A percentile compares a stretch with the other conserved stretches of the same genome.
phyloP scores from a whole-genome alignment of 192 early-diverging fungal species.

The Pilobolus umbonatus region DNA sequence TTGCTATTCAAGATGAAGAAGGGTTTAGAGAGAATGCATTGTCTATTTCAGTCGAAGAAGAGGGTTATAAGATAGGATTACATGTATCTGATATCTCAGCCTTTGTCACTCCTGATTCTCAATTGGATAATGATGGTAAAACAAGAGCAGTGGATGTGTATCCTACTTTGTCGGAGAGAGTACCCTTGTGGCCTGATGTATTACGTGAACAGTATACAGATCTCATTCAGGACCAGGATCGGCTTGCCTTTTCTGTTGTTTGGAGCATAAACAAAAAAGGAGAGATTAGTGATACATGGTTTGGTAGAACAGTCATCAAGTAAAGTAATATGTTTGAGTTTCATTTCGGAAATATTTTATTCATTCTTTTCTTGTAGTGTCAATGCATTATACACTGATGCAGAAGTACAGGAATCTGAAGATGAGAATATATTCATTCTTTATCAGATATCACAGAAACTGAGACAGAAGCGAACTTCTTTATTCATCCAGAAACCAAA shows the following conservation, averaged over 20 bases:
- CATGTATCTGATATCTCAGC: constrained; percentile 94
- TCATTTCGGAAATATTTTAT: background rate
- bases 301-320: constrained; percentile 84
- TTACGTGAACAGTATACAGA: constrained; percentile 91
- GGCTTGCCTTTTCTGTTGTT: constrained; percentile 89
- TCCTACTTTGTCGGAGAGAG: constrained; percentile 50
- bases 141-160: constrained; percentile 87
- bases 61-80: constrained; percentile 62
- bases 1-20: constrained; percentile 82
- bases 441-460: constrained; percentile 59
- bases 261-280: constrained; percentile 90
- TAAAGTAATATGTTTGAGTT: background rate
- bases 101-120: constrained; percentile 85
- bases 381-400: constrained; percentile 3
- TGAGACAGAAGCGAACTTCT: constrained; percentile 68
- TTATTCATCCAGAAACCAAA: constrained; percentile 87
- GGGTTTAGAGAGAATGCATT: constrained; percentile 77
- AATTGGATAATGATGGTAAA: constrained; percentile 91
- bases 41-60: constrained; percentile 55
- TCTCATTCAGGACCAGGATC: constrained; percentile 83
- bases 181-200: constrained; percentile 89
- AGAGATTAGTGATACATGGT: constrained; percentile 67
- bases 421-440: constrained; percentile 7
- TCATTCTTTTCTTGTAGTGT: background rate
- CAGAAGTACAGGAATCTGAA: constrained; percentile 2